Conservation (phyloP, 2,329 filamentous ascomycete species). For the Phialophora verrucosa region DNA sequence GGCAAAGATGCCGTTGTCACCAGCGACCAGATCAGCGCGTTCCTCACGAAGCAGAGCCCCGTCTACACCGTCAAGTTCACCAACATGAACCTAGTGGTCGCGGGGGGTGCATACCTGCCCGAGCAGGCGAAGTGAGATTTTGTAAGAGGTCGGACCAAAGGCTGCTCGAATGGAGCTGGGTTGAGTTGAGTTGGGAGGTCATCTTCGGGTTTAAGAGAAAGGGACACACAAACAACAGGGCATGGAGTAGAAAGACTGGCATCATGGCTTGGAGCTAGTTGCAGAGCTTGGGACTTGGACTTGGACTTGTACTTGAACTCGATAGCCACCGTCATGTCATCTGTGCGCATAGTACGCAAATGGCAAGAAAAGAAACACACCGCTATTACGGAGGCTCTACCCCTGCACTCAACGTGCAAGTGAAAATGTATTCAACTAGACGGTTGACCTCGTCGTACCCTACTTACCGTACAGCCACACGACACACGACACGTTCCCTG, state of each 20-base stretch:
- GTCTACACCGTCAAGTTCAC: slow-evolving; percentile 94
- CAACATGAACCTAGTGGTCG: slow-evolving; percentile 90
- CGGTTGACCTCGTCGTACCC: too few relatives aligned
- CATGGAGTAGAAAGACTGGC: neutral
- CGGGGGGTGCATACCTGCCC: slow-evolving; percentile 73
- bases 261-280: neutral
- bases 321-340: neutral
- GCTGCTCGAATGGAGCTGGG: neutral
- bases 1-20: slow-evolving; percentile 88
- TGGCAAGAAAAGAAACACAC: too few relatives aligned
- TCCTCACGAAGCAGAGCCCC: slow-evolving; percentile 94
- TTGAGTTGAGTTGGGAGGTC: neutral
- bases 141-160: neutral
- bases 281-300: neutral
- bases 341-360: neutral
- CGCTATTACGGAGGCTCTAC: too few relatives aligned
- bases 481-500: too few relatives aligned
- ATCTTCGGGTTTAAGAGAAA: neutral
- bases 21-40: slow-evolving; percentile 91
- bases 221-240: neutral
- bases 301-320: neutral
- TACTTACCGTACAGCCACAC: too few relatives aligned
- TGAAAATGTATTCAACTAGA: too few relatives aligned
- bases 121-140: slow-evolving; percentile 33
- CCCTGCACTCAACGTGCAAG: too few relatives aligned